Base-by-base conservation (phyloP, 768 basidiomycete genomes). In the Leccinum subgranulosum region DNA sequence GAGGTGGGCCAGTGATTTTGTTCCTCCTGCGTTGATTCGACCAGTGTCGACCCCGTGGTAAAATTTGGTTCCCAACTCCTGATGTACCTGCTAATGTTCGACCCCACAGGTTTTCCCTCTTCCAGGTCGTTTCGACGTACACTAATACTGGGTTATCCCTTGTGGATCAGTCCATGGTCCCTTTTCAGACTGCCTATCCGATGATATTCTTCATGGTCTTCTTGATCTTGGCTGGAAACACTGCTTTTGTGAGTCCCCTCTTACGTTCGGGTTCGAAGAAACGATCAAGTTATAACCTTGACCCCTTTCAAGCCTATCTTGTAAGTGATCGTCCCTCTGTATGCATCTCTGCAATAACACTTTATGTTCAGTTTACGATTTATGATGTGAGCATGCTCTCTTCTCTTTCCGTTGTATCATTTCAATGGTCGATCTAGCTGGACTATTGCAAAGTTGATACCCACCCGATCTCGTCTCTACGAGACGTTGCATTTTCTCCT, bases 401-500 rank as follows among this genome's bases (percentile, higher is more conserved):
- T 41, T 10, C 31, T 10, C 31, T 36, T 19, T 21, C 51, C 17
- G 17, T 52, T 14, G 21, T 47, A 23, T 41, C 15, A 36, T 49
- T 69, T 10, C 17, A 41, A 60, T 47, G 46, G 6, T 46, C 25
- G 8, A 57, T 50, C 33, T 67, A 98, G 94, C 57, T 98, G 93
- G 93, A 72, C 72, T 5, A 64, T 88, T 36, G 79, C 83, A 11
- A 90, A 89, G 68, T 46, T 83, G 6, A 79, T 88, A 21, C 84
- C 85, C 6, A 65, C 64, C 2, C 65, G 71, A 0, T 92, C 92
- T 14, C 82, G 84, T 1, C 65, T 85, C 0, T 75, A 84, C 49
- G 92, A 95, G 73, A 92, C 93, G 0, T 76, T 97, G 1, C 87
- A 86, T 55, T 99, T 98, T 70, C 82, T 99, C 8, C 81, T 99